Conservation (phyloP, 345 rosid species). For the Isatis tinctoria region DNA sequence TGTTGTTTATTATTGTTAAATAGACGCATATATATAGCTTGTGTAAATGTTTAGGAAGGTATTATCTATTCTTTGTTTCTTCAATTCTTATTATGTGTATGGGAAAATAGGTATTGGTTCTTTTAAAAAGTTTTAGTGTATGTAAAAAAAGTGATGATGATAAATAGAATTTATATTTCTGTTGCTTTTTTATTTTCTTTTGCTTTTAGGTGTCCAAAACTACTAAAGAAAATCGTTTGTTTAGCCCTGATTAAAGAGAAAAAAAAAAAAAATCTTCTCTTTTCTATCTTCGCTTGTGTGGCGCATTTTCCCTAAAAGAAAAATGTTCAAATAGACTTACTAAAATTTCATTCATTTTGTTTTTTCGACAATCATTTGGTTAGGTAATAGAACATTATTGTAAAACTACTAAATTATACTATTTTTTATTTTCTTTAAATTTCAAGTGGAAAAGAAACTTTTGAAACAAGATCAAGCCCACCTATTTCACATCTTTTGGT, state of each 20-base stretch:
- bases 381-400: neutral
- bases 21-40: conserved; percentile 25
- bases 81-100: neutral
- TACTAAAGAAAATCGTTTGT: neutral
- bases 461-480: too few species aligned
- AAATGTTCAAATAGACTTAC: neutral
- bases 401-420: neutral
- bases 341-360: too few species aligned
- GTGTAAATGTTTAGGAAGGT: conserved; percentile 28
- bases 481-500: too few species aligned
- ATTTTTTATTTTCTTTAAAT: too few species aligned
- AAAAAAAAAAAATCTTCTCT: too few species aligned
- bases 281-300: too few species aligned
- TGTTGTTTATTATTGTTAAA: conserved; percentile 20
- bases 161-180: neutral
- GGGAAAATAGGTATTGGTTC: conserved; percentile 4
- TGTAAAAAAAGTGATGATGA: conserved; percentile 17
- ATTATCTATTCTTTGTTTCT: conserved; percentile 21
- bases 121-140: neutral
- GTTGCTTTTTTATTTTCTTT: neutral
- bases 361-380: neutral
- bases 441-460: too few species aligned
- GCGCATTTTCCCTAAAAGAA: neutral
- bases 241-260: too few species aligned
- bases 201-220: neutral